These are phyloP conservation scores for Penicillium sp. DNA, from an alignment of 2,329 filamentous ascomycete genomes.

Conservation along the genomic window DNA sequence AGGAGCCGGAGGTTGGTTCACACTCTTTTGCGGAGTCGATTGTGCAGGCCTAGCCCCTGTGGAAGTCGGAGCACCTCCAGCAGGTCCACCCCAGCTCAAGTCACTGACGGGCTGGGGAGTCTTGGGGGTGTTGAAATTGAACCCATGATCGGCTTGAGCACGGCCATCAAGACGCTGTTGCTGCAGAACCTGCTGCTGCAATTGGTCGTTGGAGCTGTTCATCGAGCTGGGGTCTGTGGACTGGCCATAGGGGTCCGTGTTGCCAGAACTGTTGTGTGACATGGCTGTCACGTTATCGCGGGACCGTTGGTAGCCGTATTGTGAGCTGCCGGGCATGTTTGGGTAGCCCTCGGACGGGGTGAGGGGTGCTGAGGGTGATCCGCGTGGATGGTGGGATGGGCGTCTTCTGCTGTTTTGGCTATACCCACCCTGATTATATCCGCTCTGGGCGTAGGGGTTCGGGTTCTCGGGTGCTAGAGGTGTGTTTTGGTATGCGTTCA, in stretches of 20 bases:
- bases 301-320: slow-evolving; percentile 65
- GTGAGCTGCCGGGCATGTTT: slow-evolving; percentile 24
- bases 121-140: slow-evolving; percentile 47
- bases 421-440: slow-evolving; percentile 24
- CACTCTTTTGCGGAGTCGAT: slow-evolving; percentile 17
- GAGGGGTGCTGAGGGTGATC: slow-evolving; percentile 8
- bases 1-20: background rate
- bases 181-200: slow-evolving; percentile 49
- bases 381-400: slow-evolving; percentile 33
- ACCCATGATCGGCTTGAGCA: slow-evolving; percentile 61
- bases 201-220: slow-evolving; percentile 83
- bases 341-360: slow-evolving; percentile 36
- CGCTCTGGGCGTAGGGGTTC: slow-evolving; percentile 34
- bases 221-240: slow-evolving; percentile 90
- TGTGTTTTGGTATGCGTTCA: slow-evolving; percentile 30
- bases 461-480: slow-evolving; percentile 51
- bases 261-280: slow-evolving; percentile 65
- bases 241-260: slow-evolving; percentile 69
- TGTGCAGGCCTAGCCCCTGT: slow-evolving; percentile 10
- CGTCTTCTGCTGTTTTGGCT: slow-evolving; percentile 23
- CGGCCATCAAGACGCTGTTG: slow-evolving; percentile 40
- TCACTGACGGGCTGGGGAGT: slow-evolving; percentile 17
- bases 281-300: slow-evolving; percentile 82
- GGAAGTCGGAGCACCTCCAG: slow-evolving; percentile 20
- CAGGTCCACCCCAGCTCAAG: slow-evolving; percentile 27